Conservation (phyloP, 805 yeast genomes). For the Metschnikowia similis region DNA sequence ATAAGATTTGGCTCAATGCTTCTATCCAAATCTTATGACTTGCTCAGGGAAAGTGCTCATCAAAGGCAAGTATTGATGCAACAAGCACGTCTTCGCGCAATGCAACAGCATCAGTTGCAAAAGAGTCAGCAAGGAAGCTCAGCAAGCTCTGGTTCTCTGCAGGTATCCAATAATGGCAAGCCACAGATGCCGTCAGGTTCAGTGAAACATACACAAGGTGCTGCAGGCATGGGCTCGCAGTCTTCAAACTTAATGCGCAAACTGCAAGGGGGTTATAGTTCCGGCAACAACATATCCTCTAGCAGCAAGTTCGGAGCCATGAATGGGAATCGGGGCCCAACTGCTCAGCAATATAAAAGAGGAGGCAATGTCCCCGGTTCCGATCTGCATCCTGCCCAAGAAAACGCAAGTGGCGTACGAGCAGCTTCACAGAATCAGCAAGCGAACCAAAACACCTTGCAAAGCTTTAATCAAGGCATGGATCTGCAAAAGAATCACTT, state of each 20-base stretch:
- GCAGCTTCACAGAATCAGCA: conserved; percentile 2
- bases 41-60: conserved; percentile 67
- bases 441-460: conserved; percentile 1
- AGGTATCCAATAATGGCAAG: background rate
- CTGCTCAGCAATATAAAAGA: background rate
- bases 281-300: conserved; percentile 5
- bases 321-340: background rate
- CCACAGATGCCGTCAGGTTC: conserved; percentile 2
- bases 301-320: conserved; percentile 1
- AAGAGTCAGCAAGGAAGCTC: conserved; percentile 5
- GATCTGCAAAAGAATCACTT: conserved; percentile 5
- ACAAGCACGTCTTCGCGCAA: conserved; percentile 43
- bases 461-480: background rate
- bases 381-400: background rate
- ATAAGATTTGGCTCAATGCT: conserved; percentile 91
- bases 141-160: background rate
- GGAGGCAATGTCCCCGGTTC: background rate
- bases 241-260: background rate
- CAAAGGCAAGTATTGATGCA: conserved; percentile 52
- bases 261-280: conserved; percentile 2
- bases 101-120: conserved; percentile 35
- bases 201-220: background rate
- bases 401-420: background rate
- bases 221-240: background rate
- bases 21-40: conserved; percentile 79